Evolutionary conservation across 1,284 basidiomycete species (phyloP).

Genomic region (Ustilago sp.): DNA sequence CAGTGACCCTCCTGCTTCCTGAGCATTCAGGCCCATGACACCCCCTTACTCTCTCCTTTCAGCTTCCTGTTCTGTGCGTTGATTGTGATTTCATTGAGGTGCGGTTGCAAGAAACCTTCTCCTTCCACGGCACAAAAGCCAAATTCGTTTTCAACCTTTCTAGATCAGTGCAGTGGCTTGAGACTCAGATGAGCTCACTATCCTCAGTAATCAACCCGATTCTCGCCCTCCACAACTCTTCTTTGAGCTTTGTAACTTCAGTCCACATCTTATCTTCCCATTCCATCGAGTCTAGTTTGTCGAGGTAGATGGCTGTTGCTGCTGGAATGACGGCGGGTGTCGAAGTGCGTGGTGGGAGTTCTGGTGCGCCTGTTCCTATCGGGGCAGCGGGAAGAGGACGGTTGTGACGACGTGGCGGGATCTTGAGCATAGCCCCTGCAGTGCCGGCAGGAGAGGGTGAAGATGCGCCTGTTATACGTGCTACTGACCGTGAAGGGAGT

Average conservation of each 20-base stretch:
- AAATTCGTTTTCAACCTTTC: no score
- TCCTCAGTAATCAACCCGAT: slow-evolving; percentile 43
- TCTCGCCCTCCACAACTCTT: slow-evolving; percentile 58
- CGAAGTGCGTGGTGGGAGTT: slow-evolving; percentile 9
- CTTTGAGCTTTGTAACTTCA: slow-evolving; percentile 60
- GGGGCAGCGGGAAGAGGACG: slow-evolving; percentile 2
- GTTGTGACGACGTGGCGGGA: slow-evolving; percentile 36
- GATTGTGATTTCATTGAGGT: background rate
- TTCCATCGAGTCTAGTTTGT: slow-evolving; percentile 39
- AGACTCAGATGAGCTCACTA: background rate
- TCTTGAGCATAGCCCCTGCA: background rate
- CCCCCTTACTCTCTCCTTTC: no score
- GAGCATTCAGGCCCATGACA: no score
- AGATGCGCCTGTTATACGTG: slow-evolving; percentile 19
- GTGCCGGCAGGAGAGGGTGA: slow-evolving; percentile 14
- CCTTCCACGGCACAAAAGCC: background rate
- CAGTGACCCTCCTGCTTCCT: no score
- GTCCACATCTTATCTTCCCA: slow-evolving; percentile 66
- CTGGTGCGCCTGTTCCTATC: background rate
- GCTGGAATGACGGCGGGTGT: slow-evolving; percentile 2
- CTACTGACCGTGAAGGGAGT: slow-evolving; percentile 35
- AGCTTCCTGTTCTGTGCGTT: background rate
- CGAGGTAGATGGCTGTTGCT: slow-evolving; percentile 28
- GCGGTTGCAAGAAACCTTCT: background rate
- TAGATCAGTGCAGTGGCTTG: background rate